Evolutionary conservation across 805 yeast genomes (phyloP).

Genomic region (Candida parachauliodes): DNA sequence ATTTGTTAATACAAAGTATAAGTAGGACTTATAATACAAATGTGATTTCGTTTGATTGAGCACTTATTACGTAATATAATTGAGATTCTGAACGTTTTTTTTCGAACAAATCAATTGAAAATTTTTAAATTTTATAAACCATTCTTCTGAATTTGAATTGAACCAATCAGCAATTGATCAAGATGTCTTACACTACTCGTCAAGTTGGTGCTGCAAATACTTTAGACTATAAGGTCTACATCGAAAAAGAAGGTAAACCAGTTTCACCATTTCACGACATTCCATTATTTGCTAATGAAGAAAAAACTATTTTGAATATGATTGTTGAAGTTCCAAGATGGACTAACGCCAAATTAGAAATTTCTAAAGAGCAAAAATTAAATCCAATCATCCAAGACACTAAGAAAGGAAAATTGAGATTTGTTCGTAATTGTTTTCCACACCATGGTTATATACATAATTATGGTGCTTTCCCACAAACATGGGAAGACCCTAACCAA

Average conservation of each 20-base stretch:
- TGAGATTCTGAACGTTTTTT: neutral
- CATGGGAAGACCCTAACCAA: constrained; percentile 75
- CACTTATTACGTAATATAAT: neutral
- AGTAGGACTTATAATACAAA: too few species aligned
- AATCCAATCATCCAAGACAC: constrained; percentile 97
- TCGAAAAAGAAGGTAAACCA: constrained; percentile 91
- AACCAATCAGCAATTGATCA: constrained; percentile 4
- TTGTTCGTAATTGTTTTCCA: constrained; percentile 96
- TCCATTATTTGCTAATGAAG: constrained; percentile 85
- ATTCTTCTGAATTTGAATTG: constrained; percentile 1
- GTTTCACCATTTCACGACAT: constrained; percentile 87
- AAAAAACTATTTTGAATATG: constrained; percentile 73
- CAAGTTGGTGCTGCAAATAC: constrained; percentile 95
- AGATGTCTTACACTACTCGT: constrained; percentile 81
- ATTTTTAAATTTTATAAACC: neutral
- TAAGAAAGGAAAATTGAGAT: constrained; percentile 94
- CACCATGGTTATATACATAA: constrained; percentile 98
- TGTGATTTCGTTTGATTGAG: neutral
- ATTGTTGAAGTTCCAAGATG: constrained; percentile 98
- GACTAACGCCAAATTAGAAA: constrained; percentile 97
- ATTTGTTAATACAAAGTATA: too few species aligned
- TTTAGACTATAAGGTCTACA: constrained; percentile 84
- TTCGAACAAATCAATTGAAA: constrained; percentile 3
- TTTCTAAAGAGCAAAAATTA: constrained; percentile 74
- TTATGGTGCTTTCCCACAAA: constrained; percentile 98